phyloP scores from a whole-genome alignment of 495 filamentous ascomycete genomes.

The Annulohypoxylon nitens region DNA sequence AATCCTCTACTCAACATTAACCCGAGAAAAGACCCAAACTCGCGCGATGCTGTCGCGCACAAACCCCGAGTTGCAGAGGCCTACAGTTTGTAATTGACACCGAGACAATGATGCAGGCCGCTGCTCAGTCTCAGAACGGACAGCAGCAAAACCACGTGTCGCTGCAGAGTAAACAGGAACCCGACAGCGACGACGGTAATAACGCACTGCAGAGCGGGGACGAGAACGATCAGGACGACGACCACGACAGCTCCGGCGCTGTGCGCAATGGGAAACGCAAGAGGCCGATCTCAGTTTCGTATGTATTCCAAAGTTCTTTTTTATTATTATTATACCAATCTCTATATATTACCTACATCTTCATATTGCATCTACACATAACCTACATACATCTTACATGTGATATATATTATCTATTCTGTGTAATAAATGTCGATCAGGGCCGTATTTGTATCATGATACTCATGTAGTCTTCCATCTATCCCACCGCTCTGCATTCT shows the following conservation, averaged over 20 bases:
- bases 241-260: conserved; percentile 55
- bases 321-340: background rate
- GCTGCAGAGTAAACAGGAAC: conserved; percentile 42
- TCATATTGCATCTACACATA: background rate
- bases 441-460: conserved; percentile 1
- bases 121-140: conserved; percentile 39
- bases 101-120: conserved; percentile 47
- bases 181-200: conserved; percentile 52
- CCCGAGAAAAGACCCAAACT: conserved; percentile 52
- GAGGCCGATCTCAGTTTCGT: conserved; percentile 71
- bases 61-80: conserved; percentile 44
- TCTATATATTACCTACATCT: background rate
- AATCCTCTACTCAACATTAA: conserved; percentile 59
- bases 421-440: background rate
- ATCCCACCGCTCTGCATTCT: conserved; percentile 2
- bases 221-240: conserved; percentile 56
- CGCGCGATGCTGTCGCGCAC: conserved; percentile 43
- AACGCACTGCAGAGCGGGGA: conserved; percentile 48
- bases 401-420: conserved; percentile 1
- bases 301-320: conserved; percentile 41
- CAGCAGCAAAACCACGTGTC: conserved; percentile 38
- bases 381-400: background rate
- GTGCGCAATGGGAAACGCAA: conserved; percentile 63
- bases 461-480: background rate
- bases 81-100: conserved; percentile 41